Base-by-base conservation (phyloP, 2,329 filamentous ascomycete genomes). In the Leptographium procerum region DNA sequence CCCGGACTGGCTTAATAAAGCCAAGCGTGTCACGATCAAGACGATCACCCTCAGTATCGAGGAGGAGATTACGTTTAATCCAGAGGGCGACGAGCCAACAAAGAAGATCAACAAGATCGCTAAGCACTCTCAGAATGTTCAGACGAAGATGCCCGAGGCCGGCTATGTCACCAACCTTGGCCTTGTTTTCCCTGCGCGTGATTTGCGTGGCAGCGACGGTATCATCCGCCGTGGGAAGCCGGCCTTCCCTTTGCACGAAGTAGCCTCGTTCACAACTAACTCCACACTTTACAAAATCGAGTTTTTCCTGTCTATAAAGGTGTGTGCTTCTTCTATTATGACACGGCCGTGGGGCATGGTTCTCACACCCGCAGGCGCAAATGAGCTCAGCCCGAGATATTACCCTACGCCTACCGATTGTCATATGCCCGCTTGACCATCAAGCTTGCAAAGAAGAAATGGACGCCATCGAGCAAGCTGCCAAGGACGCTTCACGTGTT, bases 21-120 rank as follows among this genome's bases (percentile, higher is more conserved):
- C 92, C 53, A 89, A 86, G 69, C 89, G 89, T 69, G 91, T 97
- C 57, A 92, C 89, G 50, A 95, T 99, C 67, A 87, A 91, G 68
- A 94, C 94, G 68, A 94, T 99, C 65, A 96, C 91, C 1, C 85
- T 97, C 48, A 84, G 85, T 14, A 95, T 99, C 65, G 94, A 97
- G 68, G 94, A 99, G 72, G 92, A 97, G 69, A 95, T 97, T 60
- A 95, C 94, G n/a, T 99, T 89, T 73, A 97, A 99, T 64, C 94
- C 94, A 33, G 92, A 97, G 72, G 94, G 94, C 54, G 94, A 97
- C 68, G 94, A 97, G 69, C 91, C 91, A 31, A 88, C 88, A 34
- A 89, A 89, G 64, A 96, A 95, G 71, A 77, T 90, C 64, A 96
- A 95, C 72, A 88, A 86, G 59, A 76, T 99, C 64, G 86, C 88